Percentiles rank a stretch among this genome's conserved stretches.
These are phyloP conservation scores for Microsporum canis DNA, from an alignment of 2,329 filamentous ascomycete species.

Conservation along the genomic window DNA sequence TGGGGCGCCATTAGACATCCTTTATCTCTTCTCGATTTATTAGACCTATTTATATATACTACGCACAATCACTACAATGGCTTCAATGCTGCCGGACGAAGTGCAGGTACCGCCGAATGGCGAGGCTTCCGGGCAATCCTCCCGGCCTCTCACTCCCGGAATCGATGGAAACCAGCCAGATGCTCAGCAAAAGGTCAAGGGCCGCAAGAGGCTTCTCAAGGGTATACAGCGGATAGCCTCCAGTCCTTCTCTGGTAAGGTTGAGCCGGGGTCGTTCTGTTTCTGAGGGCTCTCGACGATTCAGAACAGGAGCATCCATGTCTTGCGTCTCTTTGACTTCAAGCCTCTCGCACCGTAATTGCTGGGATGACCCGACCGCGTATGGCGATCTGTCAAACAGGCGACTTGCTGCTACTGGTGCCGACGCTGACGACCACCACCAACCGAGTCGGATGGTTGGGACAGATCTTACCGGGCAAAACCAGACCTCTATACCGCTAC, in stretches of 20 bases:
- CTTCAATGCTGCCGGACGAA: conserved; percentile 21
- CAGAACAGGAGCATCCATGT: conserved; percentile 49
- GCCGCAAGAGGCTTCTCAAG: conserved; percentile 58
- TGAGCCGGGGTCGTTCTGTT: conserved; percentile 53
- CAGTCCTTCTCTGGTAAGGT: conserved; percentile 56
- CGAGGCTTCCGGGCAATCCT: conserved; percentile 15
- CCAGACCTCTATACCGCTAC: conserved; percentile 49
- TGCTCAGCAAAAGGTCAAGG: conserved; percentile 49
- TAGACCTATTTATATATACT: not conserved
- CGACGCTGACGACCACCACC: conserved; percentile 38
- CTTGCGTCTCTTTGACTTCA: conserved; percentile 51
- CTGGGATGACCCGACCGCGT: conserved; percentile 37
- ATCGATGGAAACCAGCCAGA: not conserved
- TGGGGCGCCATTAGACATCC: not conserved
- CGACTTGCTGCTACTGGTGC: conserved; percentile 26
- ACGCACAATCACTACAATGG: conserved; percentile 15
- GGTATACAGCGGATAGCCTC: conserved; percentile 73
- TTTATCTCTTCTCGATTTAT: not conserved
- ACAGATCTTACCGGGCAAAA: conserved; percentile 32
- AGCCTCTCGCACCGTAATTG: conserved; percentile 44
- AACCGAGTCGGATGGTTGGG: conserved; percentile 46
- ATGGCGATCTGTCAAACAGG: conserved; percentile 1
- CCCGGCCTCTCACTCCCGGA: not conserved
- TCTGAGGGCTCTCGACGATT: conserved; percentile 48
- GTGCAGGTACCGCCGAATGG: conserved; percentile 24